phyloP scores from a whole-genome alignment of 495 filamentous ascomycete genomes.

The Antarctomyces pellizariae region DNA sequence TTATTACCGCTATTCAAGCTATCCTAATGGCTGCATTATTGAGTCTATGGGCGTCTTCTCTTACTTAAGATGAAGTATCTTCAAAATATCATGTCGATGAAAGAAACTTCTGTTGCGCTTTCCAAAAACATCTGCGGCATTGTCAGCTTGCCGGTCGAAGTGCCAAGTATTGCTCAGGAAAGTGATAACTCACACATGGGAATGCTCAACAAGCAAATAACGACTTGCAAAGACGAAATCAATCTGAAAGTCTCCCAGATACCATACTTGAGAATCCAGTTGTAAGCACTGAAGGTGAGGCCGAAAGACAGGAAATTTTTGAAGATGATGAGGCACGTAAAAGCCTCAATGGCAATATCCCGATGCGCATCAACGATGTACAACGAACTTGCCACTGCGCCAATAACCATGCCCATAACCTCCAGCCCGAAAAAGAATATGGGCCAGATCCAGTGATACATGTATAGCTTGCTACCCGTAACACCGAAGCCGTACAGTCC shows the following conservation, averaged over 20 bases:
- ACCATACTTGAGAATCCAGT: constrained; percentile 43
- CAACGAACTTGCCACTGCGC: constrained; percentile 63
- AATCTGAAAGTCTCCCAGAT: constrained; percentile 42
- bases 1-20: too few species aligned
- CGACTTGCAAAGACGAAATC: constrained; percentile 53
- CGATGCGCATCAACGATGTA: constrained; percentile 91
- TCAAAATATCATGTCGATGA: constrained; percentile 40
- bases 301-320: constrained; percentile 84
- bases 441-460: constrained; percentile 48
- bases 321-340: constrained; percentile 78
- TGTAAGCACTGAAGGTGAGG: constrained; percentile 57
- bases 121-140: constrained; percentile 40
- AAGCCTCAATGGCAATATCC: constrained; percentile 69
- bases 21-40: too few species aligned
- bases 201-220: constrained; percentile 44
- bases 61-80: constrained; percentile 16
- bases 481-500: constrained; percentile 71
- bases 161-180: not conserved
- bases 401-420: constrained; percentile 75
- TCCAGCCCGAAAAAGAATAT: constrained; percentile 57
- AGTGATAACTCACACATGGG: constrained; percentile 48
- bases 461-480: constrained; percentile 30
- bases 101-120: constrained; percentile 49
- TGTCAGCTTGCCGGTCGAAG: not conserved
- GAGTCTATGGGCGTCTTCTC: too few species aligned